A percentile compares a stretch with the other conserved stretches of the same genome.
Evolutionary conservation across 192 early-diverging fungal species (phyloP).

Genomic region (Rhizoclosmatium globosum): DNA sequence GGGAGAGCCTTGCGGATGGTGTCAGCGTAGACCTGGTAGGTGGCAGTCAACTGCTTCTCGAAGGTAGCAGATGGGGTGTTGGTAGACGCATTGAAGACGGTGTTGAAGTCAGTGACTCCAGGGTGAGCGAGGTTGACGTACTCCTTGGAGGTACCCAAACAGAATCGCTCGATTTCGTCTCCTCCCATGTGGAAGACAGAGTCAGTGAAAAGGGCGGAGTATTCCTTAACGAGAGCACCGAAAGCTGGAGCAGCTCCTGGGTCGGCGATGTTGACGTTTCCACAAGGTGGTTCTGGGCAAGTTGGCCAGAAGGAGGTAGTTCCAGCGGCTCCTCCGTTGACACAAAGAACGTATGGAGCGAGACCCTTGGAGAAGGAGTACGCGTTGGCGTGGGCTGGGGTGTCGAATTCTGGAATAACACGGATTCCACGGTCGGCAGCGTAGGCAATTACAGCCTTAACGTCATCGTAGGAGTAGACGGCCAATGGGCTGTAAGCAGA

Average conservation of each 20-base stretch:
- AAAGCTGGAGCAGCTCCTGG: conserved; percentile 69
- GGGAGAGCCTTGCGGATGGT: neutral
- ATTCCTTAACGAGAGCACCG: conserved; percentile 69
- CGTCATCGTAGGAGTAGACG: conserved; percentile 77
- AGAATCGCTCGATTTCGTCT: conserved; percentile 41
- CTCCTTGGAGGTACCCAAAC: conserved; percentile 2
- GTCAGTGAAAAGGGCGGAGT: conserved; percentile 74
- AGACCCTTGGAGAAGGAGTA: conserved; percentile 6
- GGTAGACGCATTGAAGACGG: neutral
- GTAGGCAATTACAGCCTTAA: conserved; percentile 75
- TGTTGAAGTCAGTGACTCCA: neutral
- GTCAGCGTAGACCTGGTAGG: conserved; percentile 9
- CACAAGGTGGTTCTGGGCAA: conserved; percentile 75
- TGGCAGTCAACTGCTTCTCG: neutral
- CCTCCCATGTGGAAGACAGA: conserved; percentile 74
- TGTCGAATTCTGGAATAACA: conserved; percentile 90
- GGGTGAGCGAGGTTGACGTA: neutral
- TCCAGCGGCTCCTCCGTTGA: conserved; percentile 24
- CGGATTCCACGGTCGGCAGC: conserved; percentile 79
- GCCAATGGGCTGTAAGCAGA: conserved; percentile 43
- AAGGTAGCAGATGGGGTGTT: neutral
- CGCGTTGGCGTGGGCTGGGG: conserved; percentile 21
- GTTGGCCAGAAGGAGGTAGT: conserved; percentile 41
- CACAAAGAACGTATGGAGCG: conserved; percentile 37
- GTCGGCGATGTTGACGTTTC: conserved; percentile 74